phyloP scores from a whole-genome alignment of 1,139 yeast genomes.

The Yamadazyma kanchanaburiensis region DNA sequence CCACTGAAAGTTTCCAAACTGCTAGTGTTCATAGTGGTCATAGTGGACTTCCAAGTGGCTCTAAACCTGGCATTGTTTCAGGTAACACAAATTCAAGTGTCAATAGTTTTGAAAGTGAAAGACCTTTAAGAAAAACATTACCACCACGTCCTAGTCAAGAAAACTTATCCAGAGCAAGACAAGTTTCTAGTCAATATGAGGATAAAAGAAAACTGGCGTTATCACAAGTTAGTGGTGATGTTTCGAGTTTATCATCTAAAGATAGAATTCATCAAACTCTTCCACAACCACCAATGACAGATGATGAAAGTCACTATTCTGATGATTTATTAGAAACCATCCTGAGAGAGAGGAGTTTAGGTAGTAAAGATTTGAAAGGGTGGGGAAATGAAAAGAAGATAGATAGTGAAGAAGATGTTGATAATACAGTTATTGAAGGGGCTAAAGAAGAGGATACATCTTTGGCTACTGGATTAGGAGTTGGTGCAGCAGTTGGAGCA shows the following conservation, averaged over 20 bases:
- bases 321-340: constrained; percentile 8
- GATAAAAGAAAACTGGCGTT: neutral
- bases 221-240: constrained; percentile 1
- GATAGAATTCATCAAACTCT: constrained; percentile 11
- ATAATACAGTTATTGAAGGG: too few species aligned
- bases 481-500: constrained; percentile 1
- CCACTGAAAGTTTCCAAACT: constrained; percentile 9
- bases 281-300: constrained; percentile 13
- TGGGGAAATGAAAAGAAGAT: too few species aligned
- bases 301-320: constrained; percentile 11
- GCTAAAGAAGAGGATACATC: too few species aligned
- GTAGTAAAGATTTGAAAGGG: too few species aligned
- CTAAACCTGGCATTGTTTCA: neutral
- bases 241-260: constrained; percentile 3
- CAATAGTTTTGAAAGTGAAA: neutral
- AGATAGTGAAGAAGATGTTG: too few species aligned
- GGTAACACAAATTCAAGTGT: neutral
- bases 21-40: constrained; percentile 8
- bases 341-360: too few species aligned
- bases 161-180: constrained; percentile 28
- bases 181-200: constrained; percentile 21
- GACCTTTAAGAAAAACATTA: constrained; percentile 9
- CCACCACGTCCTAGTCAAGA: constrained; percentile 41
- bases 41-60: too few species aligned
- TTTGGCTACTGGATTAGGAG: too few species aligned